A percentile compares a stretch with the other conserved stretches of the same genome.
Evolutionary conservation across 176 grass and related monocot genomes (phyloP).

Genomic region (Eragrostis nindensis): DNA sequence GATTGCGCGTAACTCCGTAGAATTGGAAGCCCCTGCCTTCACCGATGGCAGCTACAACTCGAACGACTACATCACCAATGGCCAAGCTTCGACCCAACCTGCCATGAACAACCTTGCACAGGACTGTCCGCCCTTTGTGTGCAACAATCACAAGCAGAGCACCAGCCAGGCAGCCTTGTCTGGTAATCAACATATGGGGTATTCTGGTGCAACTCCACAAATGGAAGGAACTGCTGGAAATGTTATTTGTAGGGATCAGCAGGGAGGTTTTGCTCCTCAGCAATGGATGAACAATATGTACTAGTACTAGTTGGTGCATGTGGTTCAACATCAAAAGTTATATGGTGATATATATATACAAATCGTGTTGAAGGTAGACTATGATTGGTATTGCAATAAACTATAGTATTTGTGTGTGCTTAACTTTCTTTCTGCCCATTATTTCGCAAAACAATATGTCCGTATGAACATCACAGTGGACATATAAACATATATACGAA

Average conservation of each 20-base stretch:
- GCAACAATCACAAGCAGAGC: neutral
- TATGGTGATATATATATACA: neutral
- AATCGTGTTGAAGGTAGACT: neutral
- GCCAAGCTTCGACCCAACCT: neutral
- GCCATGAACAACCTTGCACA: slow-evolving; percentile 1
- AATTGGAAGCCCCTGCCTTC: neutral
- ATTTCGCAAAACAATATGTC: no score
- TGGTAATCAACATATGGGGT: neutral
- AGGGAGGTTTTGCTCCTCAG: neutral
- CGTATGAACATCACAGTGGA: no score
- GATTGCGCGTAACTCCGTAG: neutral
- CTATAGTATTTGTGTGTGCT: neutral
- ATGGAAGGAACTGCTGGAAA: neutral
- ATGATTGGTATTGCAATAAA: neutral
- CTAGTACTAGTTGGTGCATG: neutral
- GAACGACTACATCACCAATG: no score
- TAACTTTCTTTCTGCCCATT: no score
- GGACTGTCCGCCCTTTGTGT: neutral
- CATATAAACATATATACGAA: no score
- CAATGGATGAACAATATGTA: neutral
- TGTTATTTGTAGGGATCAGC: neutral
- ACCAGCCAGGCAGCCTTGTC: neutral
- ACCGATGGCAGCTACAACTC: neutral
- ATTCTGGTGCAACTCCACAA: neutral
- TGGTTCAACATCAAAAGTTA: neutral